These are phyloP conservation scores for Jatropha podagrica DNA, from an alignment of 441 rosid genomes.

Conservation along the genomic window DNA sequence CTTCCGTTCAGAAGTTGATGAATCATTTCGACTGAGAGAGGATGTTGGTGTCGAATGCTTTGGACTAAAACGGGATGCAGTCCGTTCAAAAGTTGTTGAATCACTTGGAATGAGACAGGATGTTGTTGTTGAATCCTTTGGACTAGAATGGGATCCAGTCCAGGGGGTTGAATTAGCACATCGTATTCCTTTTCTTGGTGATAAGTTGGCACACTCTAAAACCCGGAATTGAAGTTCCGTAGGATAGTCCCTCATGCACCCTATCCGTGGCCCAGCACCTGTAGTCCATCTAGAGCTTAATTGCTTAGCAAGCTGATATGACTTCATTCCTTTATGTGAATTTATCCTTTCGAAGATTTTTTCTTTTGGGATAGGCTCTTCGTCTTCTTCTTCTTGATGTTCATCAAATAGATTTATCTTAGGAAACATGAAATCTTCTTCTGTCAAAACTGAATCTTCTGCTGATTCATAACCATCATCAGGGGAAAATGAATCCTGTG, in stretches of 20 bases:
- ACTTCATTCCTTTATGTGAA: constrained; percentile 58
- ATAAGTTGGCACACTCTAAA: constrained; percentile 67
- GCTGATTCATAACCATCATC: constrained; percentile 49
- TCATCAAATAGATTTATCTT: constrained; percentile 41
- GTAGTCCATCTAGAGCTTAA: constrained; percentile 80
- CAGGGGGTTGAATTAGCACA: constrained; percentile 23
- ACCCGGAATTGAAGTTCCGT: constrained; percentile 69
- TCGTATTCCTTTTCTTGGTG: constrained; percentile 52
- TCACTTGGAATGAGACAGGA: too few species aligned
- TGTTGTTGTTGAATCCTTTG: constrained; percentile 17
- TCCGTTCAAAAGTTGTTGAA: too few species aligned
- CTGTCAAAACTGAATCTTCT: constrained; percentile 62
- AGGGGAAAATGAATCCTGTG: constrained; percentile 52
- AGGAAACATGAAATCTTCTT: constrained; percentile 66
- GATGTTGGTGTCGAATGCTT: constrained; percentile 17
- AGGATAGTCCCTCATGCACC: constrained; percentile 92
- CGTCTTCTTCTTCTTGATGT: constrained; percentile 41
- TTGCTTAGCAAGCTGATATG: constrained; percentile 79
- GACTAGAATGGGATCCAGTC: constrained; percentile 23
- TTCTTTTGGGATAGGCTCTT: constrained; percentile 51
- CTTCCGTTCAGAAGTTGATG: constrained; percentile 10
- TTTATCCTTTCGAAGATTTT: constrained; percentile 64
- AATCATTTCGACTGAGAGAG: not conserved
- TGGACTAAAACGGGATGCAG: constrained; percentile 25
- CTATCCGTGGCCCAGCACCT: constrained; percentile 94